Conservation (phyloP, 495 filamentous ascomycete genomes). For the Tuber melanosporum region DNA sequence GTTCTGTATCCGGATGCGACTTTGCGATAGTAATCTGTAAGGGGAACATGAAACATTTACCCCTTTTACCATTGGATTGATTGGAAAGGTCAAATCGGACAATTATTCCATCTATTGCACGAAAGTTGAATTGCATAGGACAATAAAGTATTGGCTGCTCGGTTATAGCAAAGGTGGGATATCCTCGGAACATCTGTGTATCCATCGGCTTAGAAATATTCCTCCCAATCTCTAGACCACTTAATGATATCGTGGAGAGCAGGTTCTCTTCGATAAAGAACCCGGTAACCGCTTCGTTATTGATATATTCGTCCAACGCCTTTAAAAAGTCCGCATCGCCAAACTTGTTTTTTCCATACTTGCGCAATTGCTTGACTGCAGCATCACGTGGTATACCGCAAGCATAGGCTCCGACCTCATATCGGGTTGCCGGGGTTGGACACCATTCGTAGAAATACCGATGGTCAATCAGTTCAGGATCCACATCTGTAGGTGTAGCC, state of each 20-base stretch:
- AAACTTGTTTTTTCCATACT: not conserved
- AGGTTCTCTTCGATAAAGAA: not conserved
- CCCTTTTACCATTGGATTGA: not conserved
- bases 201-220: not conserved
- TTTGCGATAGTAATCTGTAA: not conserved
- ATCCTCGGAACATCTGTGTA: not conserved
- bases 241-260: not conserved
- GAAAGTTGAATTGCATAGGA: not conserved
- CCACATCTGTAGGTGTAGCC: not conserved
- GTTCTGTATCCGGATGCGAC: not conserved
- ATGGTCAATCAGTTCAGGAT: not conserved
- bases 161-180: not conserved
- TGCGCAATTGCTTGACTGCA: not conserved
- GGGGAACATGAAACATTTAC: not conserved
- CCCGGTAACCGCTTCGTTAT: not conserved
- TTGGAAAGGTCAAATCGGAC: not conserved
- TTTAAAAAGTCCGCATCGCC: not conserved
- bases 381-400: not conserved
- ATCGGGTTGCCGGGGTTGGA: not conserved
- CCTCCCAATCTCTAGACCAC: not conserved
- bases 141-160: not conserved
- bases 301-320: not conserved
- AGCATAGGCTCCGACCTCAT: not conserved
- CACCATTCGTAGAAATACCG: not conserved
- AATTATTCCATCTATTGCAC: not conserved